phyloP scores from a whole-genome alignment of 768 basidiomycete species.

The Multifurca ochricompacta region DNA sequence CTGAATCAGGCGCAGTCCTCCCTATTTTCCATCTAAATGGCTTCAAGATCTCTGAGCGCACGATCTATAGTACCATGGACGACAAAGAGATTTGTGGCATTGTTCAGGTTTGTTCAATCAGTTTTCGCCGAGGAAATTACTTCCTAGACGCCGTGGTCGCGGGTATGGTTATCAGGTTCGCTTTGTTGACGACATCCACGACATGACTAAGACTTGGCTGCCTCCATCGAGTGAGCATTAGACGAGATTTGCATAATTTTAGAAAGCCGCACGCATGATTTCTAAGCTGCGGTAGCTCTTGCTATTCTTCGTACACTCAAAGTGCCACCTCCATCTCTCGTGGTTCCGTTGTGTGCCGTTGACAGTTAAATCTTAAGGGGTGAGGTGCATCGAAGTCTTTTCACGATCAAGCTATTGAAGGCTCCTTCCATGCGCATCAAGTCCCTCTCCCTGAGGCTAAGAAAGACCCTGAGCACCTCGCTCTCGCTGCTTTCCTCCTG shows the following conservation, averaged over 20 bases:
- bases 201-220: constrained; percentile 71
- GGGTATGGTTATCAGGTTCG: constrained; percentile 88
- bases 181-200: constrained; percentile 59
- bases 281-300: constrained; percentile 93
- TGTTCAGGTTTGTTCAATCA: constrained; percentile 52
- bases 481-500: constrained; percentile 57
- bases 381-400: constrained; percentile 61
- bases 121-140: background rate
- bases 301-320: constrained; percentile 82
- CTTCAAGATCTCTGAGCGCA: constrained; percentile 87
- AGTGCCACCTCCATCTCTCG: constrained; percentile 26
- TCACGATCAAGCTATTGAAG: constrained; percentile 67
- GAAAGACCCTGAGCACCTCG: constrained; percentile 54
- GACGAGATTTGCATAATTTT: constrained; percentile 68
- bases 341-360: background rate
- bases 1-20: constrained; percentile 84
- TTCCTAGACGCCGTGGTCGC: constrained; percentile 27
- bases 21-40: constrained; percentile 85
- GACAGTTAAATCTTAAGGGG: constrained; percentile 30
- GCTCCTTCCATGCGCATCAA: constrained; percentile 81
- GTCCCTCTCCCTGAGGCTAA: constrained; percentile 75
- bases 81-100: constrained; percentile 66
- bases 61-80: constrained; percentile 88
- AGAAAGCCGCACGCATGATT: constrained; percentile 64
- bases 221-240: constrained; percentile 75